Conservation (phyloP, 306 rosid species). For the Pterocarpus santalinus region DNA sequence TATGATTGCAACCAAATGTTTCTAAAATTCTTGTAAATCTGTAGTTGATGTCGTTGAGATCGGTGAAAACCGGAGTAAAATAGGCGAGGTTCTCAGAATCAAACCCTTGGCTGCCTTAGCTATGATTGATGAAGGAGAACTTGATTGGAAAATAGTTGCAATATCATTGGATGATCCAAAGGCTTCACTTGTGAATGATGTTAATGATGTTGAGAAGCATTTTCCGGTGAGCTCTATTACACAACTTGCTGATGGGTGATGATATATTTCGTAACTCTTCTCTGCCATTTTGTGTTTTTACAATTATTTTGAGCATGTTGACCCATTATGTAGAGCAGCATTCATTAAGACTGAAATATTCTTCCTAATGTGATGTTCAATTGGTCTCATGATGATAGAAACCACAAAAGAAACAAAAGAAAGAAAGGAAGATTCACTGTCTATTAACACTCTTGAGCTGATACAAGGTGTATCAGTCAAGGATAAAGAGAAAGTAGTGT, state of each 20-base stretch:
- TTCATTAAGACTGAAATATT: constrained; percentile 1
- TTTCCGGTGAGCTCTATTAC: constrained; percentile 75
- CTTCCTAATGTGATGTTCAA: neutral
- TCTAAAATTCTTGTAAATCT: constrained; percentile 33
- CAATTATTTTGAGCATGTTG: neutral
- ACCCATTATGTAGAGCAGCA: neutral
- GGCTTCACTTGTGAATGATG: constrained; percentile 83
- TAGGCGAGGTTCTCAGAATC: constrained; percentile 83
- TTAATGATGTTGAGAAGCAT: constrained; percentile 91
- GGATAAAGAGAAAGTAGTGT: too few relatives aligned
- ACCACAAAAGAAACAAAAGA: too few relatives aligned
- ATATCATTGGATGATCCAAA: constrained; percentile 94
- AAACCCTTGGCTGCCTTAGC: constrained; percentile 97
- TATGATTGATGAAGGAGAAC: constrained; percentile 99
- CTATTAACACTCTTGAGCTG: too few relatives aligned
- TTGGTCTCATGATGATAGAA: neutral
- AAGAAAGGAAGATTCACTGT: too few relatives aligned
- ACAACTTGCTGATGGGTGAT: constrained; percentile 23
- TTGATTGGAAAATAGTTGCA: constrained; percentile 99
- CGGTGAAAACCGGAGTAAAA: constrained; percentile 73
- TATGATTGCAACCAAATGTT: neutral
- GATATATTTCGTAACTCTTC: constrained; percentile 9
- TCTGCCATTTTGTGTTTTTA: constrained; percentile 1
- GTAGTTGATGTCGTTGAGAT: constrained; percentile 95
- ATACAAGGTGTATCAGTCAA: too few relatives aligned